Percentiles rank a stretch among this genome's conserved stretches.
These are phyloP conservation scores for Wallacemonas sp. DNA, from an alignment of 208 protist genomes.

Conservation along the genomic window DNA sequence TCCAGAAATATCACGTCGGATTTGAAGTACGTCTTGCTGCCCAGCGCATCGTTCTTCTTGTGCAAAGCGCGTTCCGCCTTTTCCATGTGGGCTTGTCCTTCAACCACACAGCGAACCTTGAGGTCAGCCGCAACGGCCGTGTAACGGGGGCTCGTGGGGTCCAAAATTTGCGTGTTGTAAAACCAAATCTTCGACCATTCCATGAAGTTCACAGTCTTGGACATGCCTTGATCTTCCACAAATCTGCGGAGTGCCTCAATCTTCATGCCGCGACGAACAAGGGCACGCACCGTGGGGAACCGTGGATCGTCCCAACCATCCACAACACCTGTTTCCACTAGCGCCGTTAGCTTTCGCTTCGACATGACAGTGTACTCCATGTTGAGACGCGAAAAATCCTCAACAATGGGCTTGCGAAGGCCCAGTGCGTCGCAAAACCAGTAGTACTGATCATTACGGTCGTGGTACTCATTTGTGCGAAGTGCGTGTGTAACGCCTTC, in stretches of 20 bases:
- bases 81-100: slow-evolving; percentile 63
- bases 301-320: slow-evolving; percentile 99
- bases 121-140: slow-evolving; percentile 88
- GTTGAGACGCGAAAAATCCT: slow-evolving; percentile 98
- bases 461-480: slow-evolving; percentile 98
- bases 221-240: slow-evolving; percentile 96
- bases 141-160: slow-evolving; percentile 96
- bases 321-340: slow-evolving; percentile 96
- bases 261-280: slow-evolving; percentile 97
- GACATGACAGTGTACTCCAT: slow-evolving; percentile 98
- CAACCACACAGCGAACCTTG: slow-evolving; percentile 81
- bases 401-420: slow-evolving; percentile 87
- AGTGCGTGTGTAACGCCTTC: slow-evolving; percentile 99
- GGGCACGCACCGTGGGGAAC: slow-evolving; percentile 97
- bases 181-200: slow-evolving; percentile 99
- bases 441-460: slow-evolving; percentile 97
- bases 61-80: slow-evolving; percentile 77
- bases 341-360: slow-evolving; percentile 98
- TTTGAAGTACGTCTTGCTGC: slow-evolving; percentile 92
- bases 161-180: slow-evolving; percentile 97
- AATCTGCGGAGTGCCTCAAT: slow-evolving; percentile 96
- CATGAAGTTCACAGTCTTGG: slow-evolving; percentile 95
- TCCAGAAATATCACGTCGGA: slow-evolving; percentile 92
- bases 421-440: slow-evolving; percentile 95
- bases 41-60: slow-evolving; percentile 94